A percentile compares a stretch with the other conserved stretches of the same genome.
Conservation (phyloP, 192 early-diverging fungal genomes). For the Entomortierella parvispora region DNA sequence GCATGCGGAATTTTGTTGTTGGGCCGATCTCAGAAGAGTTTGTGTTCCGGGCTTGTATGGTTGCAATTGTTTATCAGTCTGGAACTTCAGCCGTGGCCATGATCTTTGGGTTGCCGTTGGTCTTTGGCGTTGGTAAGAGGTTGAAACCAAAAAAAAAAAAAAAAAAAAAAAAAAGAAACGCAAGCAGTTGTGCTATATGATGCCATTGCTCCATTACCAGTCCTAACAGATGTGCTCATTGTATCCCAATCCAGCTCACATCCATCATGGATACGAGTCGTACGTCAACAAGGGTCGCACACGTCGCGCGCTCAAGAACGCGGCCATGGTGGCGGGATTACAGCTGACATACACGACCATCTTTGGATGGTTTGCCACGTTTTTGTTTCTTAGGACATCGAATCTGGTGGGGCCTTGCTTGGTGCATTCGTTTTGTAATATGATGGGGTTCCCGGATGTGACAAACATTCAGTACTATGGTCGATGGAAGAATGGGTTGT, state of each 20-base stretch:
- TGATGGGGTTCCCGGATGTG: constrained; percentile 81
- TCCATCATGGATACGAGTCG: constrained; percentile 75
- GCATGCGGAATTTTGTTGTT: constrained; percentile 24
- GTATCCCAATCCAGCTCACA: constrained; percentile 63
- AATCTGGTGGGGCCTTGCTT: constrained; percentile 61
- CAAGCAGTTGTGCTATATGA: too few relatives aligned
- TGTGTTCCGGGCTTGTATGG: background rate
- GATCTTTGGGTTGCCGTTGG: background rate
- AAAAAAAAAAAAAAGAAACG: too few relatives aligned
- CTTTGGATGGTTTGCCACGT: constrained; percentile 85
- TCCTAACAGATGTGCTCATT: too few relatives aligned
- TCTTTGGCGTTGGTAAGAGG: background rate
- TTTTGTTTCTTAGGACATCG: constrained; percentile 70
- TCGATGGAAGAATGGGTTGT: constrained; percentile 28
- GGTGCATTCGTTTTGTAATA: constrained; percentile 79
- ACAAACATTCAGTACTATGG: constrained; percentile 48
- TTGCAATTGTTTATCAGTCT: too few relatives aligned
- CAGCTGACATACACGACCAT: constrained; percentile 80
- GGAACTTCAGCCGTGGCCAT: background rate
- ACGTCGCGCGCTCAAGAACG: constrained; percentile 50
- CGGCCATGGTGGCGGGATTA: constrained; percentile 53
- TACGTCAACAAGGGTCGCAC: constrained; percentile 58
- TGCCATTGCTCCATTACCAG: too few relatives aligned
- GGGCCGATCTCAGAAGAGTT: constrained; percentile 16
- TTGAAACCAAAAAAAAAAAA: too few relatives aligned